These are phyloP conservation scores for Spatholobus suberectus DNA, from an alignment of 306 rosid genomes.

Conservation along the genomic window DNA sequence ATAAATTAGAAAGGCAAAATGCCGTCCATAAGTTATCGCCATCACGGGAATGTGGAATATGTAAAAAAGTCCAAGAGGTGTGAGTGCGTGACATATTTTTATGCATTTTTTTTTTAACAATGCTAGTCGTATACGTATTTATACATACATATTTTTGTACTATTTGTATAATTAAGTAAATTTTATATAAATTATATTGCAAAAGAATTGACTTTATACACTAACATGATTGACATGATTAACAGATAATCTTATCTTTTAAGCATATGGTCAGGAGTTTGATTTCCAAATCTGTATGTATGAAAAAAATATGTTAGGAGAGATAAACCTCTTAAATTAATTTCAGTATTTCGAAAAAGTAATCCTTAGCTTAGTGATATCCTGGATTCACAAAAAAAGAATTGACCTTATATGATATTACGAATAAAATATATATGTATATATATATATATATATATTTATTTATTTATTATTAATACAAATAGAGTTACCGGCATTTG, in stretches of 20 bases:
- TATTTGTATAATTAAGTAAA: not conserved
- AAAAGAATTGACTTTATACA: not conserved
- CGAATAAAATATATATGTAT: not conserved
- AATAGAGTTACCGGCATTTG: too few species aligned
- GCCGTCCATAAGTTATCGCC: constrained; percentile 42
- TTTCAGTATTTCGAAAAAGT: too few species aligned
- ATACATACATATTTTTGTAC: not conserved
- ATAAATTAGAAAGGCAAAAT: constrained; percentile 34
- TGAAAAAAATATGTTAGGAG: too few species aligned
- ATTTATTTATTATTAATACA: too few species aligned
- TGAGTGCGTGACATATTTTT: constrained; percentile 34
- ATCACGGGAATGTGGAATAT: constrained; percentile 50
- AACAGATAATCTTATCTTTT: too few species aligned
- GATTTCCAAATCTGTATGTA: too few species aligned
- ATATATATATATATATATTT: too few species aligned
- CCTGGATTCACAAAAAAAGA: too few species aligned
- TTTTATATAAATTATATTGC: not conserved
- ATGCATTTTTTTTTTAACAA: not conserved
- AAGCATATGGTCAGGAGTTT: too few species aligned
- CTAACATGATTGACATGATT: too few species aligned
- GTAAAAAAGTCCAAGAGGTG: constrained; percentile 25
- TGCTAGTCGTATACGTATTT: not conserved
- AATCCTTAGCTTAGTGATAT: too few species aligned
- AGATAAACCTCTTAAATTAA: too few species aligned
- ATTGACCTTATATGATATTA: not conserved